Percentiles rank a stretch among this genome's conserved stretches.
Evolutionary conservation across 371 early-diverging fungal species (phyloP).

Genomic region (Syncephalastrum contaminatum): DNA sequence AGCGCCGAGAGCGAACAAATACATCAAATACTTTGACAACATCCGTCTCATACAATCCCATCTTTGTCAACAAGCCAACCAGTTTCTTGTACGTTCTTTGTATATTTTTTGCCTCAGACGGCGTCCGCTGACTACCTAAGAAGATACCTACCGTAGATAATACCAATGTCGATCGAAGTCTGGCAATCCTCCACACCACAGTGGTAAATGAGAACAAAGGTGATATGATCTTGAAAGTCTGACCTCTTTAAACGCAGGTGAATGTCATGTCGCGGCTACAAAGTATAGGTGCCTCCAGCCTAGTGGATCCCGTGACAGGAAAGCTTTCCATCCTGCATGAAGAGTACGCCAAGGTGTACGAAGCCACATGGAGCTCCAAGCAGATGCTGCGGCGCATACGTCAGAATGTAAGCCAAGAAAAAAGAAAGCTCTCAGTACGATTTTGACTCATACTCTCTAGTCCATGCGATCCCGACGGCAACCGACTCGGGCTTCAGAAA

Average conservation of each 20-base stretch:
- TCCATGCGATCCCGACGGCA: too few relatives aligned
- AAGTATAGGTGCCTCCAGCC: conserved; percentile 1
- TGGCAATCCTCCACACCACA: conserved; percentile 36
- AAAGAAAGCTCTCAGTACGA: too few relatives aligned
- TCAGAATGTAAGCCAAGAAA: conserved; percentile 17
- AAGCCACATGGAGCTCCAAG: conserved; percentile 27
- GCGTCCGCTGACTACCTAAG: not conserved
- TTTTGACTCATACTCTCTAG: too few relatives aligned
- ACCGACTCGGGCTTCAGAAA: too few relatives aligned
- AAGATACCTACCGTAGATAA: conserved; percentile 40
- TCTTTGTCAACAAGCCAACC: conserved; percentile 30
- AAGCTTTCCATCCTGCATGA: conserved; percentile 13
- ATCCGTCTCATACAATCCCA: conserved; percentile 37
- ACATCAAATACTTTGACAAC: conserved; percentile 38
- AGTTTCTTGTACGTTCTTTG: conserved; percentile 19
- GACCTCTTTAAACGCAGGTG: conserved; percentile 5
- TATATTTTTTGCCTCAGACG: too few relatives aligned
- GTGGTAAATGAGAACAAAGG: conserved; percentile 17
- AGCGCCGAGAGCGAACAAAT: conserved; percentile 37
- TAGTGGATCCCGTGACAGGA: conserved; percentile 11
- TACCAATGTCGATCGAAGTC: conserved; percentile 37
- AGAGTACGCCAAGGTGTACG: conserved; percentile 22
- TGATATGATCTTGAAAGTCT: not conserved
- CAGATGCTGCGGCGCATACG: conserved; percentile 27
- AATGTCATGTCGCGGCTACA: conserved; percentile 23